A percentile compares a stretch with the other conserved stretches of the same genome.
phyloP scores from a whole-genome alignment of 768 basidiomycete species.

The Rhizopogon roseolus region DNA sequence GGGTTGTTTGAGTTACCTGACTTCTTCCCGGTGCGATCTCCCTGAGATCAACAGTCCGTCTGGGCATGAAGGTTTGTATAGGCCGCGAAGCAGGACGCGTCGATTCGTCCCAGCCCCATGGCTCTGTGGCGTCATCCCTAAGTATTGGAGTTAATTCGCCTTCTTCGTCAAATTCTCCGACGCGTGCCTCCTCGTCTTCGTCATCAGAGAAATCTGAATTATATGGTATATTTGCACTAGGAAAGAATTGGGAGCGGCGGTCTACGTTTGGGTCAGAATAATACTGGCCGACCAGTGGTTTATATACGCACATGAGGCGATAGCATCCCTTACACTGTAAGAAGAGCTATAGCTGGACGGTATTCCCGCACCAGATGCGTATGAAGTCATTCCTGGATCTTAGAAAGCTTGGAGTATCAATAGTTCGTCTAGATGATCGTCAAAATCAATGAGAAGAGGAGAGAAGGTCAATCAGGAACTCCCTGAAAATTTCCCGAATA shows the following conservation, averaged over 20 bases:
- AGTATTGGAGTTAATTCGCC: neutral
- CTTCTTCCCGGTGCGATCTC: neutral
- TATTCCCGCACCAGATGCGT: constrained; percentile 23
- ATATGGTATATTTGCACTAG: constrained; percentile 52
- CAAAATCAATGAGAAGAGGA: neutral
- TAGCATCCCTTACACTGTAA: constrained; percentile 48
- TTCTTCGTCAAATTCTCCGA: constrained; percentile 12
- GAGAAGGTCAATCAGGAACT: neutral
- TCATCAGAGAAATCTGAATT: constrained; percentile 39
- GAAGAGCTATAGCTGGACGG: constrained; percentile 42
- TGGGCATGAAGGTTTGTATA: neutral
- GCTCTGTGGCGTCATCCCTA: constrained; percentile 12
- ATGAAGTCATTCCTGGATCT: constrained; percentile 39
- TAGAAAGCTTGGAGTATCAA: neutral
- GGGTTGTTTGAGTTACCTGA: neutral
- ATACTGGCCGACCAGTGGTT: neutral
- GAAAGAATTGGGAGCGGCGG: constrained; percentile 64
- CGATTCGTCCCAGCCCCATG: constrained; percentile 18
- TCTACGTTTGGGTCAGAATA: constrained; percentile 34
- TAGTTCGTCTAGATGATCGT: neutral
- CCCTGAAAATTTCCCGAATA: no score
- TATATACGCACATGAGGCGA: constrained; percentile 50
- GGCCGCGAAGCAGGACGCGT: neutral
- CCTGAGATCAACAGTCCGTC: neutral
- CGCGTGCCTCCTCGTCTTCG: constrained; percentile 23